Conservation (phyloP, 345 rosid genomes). For the Limnanthes douglasii region DNA sequence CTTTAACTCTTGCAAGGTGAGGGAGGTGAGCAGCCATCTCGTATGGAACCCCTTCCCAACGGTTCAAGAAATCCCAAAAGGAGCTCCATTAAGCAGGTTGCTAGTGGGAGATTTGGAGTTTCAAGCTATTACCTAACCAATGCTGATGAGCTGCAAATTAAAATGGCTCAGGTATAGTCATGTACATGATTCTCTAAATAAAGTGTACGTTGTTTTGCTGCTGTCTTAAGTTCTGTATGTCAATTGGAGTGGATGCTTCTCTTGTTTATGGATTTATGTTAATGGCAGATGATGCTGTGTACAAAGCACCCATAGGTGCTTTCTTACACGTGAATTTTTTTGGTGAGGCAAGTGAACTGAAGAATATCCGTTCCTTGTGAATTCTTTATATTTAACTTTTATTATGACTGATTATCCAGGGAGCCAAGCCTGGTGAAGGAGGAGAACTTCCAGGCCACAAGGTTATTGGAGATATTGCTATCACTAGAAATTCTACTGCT, state of each 20-base stretch:
- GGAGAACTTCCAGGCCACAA: constrained; percentile 99
- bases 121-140: constrained; percentile 97
- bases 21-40: constrained; percentile 99
- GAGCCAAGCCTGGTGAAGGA: constrained; percentile 99
- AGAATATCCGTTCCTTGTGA: constrained; percentile 6
- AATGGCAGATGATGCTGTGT: constrained; percentile 44
- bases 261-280: constrained; percentile 36
- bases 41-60: constrained; percentile 84
- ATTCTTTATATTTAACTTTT: constrained; percentile 10
- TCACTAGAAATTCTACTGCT: constrained; percentile 91
- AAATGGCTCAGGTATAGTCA: constrained; percentile 98
- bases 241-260: constrained; percentile 28
- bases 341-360: constrained; percentile 26
- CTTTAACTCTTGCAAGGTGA: constrained; percentile 38
- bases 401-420: too few species aligned
- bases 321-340: constrained; percentile 21
- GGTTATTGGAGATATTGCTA: constrained; percentile 96
- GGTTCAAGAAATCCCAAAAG: constrained; percentile 90
- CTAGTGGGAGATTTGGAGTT: constrained; percentile 99
- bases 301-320: constrained; percentile 28
- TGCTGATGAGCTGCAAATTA: constrained; percentile 95
- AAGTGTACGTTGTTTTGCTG: constrained; percentile 4
- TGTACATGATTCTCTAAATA: constrained; percentile 1
- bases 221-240: constrained; percentile 19
- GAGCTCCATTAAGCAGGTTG: constrained; percentile 97